A percentile compares a stretch with the other conserved stretches of the same genome.
These are phyloP conservation scores for Trichoderma endophyticum DNA, from an alignment of 2,329 filamentous ascomycete species.

Conservation along the genomic window DNA sequence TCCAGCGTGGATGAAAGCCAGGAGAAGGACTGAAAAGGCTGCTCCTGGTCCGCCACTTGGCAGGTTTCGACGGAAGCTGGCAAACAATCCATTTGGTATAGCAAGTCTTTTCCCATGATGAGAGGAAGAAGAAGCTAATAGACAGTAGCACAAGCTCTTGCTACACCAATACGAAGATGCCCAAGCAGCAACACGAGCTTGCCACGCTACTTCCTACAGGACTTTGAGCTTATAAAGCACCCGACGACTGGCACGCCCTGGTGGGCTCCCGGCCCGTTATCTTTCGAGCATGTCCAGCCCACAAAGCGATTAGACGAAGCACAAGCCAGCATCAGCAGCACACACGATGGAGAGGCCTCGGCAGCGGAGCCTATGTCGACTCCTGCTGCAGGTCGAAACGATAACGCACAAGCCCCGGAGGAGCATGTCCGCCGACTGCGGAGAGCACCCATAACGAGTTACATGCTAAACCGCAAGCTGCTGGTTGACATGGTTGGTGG, in stretches of 20 bases:
- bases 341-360: not conserved
- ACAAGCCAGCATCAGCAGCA: not conserved
- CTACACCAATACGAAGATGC: conserved; percentile 58
- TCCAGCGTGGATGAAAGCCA: conserved; percentile 45
- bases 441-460: conserved; percentile 27
- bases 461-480: conserved; percentile 30
- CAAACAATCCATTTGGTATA: conserved; percentile 63
- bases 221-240: conserved; percentile 55
- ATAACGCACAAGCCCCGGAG: not conserved
- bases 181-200: conserved; percentile 45
- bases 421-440: conserved; percentile 4
- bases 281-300: conserved; percentile 29
- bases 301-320: conserved; percentile 14
- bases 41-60: conserved; percentile 32
- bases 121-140: conserved; percentile 16
- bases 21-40: conserved; percentile 41
- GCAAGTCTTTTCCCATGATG: not conserved
- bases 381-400: not conserved
- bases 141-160: conserved; percentile 59
- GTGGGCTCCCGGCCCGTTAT: conserved; percentile 51
- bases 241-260: conserved; percentile 52
- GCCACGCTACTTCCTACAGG: conserved; percentile 61
- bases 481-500: conserved; percentile 29
- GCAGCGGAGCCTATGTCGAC: not conserved
- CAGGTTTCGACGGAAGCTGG: conserved; percentile 56